Base-by-base conservation (phyloP, 1,284 basidiomycete species). In the Clitocybe nebularis region DNA sequence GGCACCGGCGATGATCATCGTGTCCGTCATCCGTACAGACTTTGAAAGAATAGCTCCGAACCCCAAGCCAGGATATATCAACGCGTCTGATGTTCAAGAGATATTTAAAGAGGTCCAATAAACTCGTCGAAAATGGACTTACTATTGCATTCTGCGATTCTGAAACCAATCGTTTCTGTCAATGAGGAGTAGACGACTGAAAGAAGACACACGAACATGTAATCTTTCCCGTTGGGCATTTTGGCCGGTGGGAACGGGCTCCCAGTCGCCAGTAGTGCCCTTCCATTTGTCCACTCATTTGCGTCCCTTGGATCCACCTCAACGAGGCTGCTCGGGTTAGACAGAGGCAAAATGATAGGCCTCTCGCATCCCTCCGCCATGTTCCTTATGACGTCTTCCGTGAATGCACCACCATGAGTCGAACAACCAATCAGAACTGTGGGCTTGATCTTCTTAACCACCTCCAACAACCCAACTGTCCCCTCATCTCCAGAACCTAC, bases 381-480 rank as follows among this genome's bases (percentile, higher is more conserved):
- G 39, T 81, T 77, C 51, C 69, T 69, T 23, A 89, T 61, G 30
- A 93, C 71, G 40, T 84, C 79, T 63, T 92, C 81, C 23, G 76
- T 84, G 63, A 93, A 95, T n/a, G 84, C 87, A 1, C 87, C 85
- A 13, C 74, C 71, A 28, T 78, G 71, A 0, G 91, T 93, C 43
- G 85, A 90, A 46, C 85, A 87, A 26, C 91, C 92, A 50, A 92
- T 88, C 30, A 92, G 58, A 11, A 90, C 75, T 0, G 88, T 92
- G 4, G 70, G 69, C 26, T 62, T 59, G 1, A 84, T 75, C 47
- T 71, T 68, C 63, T 77, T 75, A 45, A 92, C 77, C 3, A 87
- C 83, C 29, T 89, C 83, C 38, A 84, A 58, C 41, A 91, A 62
- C 8, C 58, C 58, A 36, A 81, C 67, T 46, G 75, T 73, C 3